Evolutionary conservation across 495 filamentous ascomycete genomes (phyloP).

Genomic region (Friedmanniomyces endolithicus): DNA sequence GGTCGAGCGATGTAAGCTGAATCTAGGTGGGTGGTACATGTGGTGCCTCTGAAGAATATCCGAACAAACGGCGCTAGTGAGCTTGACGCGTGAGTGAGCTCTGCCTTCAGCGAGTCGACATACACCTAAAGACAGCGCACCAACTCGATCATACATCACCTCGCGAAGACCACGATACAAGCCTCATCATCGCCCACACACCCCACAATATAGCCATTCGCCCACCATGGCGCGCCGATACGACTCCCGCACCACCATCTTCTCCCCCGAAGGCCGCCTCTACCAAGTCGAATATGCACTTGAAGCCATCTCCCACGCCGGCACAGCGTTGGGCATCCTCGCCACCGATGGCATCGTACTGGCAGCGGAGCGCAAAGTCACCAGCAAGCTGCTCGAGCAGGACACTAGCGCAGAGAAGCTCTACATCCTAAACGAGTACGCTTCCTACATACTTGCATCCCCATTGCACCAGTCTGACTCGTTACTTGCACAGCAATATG

Average conservation of each 20-base stretch:
- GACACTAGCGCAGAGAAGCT: slow-evolving; percentile 99
- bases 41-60: too few species aligned
- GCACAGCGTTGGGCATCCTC: slow-evolving; percentile 89
- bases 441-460: neutral
- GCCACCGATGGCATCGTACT: slow-evolving; percentile 97
- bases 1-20: too few species aligned
- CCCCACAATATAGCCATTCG: neutral
- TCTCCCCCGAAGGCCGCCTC: slow-evolving; percentile 94
- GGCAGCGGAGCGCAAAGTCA: slow-evolving; percentile 98
- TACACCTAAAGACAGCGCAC: neutral
- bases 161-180: neutral
- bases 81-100: slow-evolving; percentile 1
- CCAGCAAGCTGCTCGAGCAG: slow-evolving; percentile 97
- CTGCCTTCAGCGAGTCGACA: neutral
- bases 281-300: slow-evolving; percentile 99
- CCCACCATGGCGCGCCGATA: slow-evolving; percentile 84
- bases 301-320: slow-evolving; percentile 96
- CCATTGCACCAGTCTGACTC: neutral
- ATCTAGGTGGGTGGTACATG: too few species aligned
- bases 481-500: slow-evolving; percentile 65
- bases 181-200: neutral
- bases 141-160: neutral
- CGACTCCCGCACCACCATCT: slow-evolving; percentile 97
- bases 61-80: neutral
- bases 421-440: slow-evolving; percentile 96